A percentile compares a stretch with the other conserved stretches of the same genome.
Evolutionary conservation across 352 stramenopile genomes (phyloP).

Genomic region (Globisporangium emineosum): DNA sequence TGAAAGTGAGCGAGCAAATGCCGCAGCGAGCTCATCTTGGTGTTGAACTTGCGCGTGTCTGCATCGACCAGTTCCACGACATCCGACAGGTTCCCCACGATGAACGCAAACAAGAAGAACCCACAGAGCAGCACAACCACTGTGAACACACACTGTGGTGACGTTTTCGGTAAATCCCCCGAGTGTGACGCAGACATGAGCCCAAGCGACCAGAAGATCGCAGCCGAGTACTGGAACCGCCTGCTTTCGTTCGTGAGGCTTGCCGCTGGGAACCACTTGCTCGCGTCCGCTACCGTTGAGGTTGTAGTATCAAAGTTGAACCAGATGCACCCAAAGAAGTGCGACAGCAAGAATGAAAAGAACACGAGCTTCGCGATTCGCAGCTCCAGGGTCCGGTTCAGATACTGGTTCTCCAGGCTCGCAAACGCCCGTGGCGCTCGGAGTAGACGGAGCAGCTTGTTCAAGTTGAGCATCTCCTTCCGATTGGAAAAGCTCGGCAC

Average conservation of each 20-base stretch:
- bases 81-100: constrained; percentile 61
- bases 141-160: constrained; percentile 41
- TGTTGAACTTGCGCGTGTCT: constrained; percentile 53
- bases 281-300: constrained; percentile 3
- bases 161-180: constrained; percentile 37
- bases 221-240: constrained; percentile 32
- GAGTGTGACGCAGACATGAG: constrained; percentile 50
- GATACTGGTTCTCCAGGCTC: constrained; percentile 36
- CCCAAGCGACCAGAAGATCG: constrained; percentile 59
- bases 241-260: constrained; percentile 7
- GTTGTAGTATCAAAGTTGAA: constrained; percentile 46
- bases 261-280: constrained; percentile 6
- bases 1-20: constrained; percentile 55
- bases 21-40: constrained; percentile 48
- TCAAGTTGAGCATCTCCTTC: constrained; percentile 42
- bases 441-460: constrained; percentile 52
- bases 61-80: constrained; percentile 50
- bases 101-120: constrained; percentile 46
- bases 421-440: constrained; percentile 18
- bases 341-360: constrained; percentile 37
- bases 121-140: constrained; percentile 39
- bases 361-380: constrained; percentile 49
- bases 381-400: constrained; percentile 39
- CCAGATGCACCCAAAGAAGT: constrained; percentile 59
- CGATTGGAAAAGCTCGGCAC: constrained; percentile 15